These are phyloP conservation scores for Aureobasidium leucospermi DNA, from an alignment of 2,329 filamentous ascomycete species.

Conservation along the genomic window DNA sequence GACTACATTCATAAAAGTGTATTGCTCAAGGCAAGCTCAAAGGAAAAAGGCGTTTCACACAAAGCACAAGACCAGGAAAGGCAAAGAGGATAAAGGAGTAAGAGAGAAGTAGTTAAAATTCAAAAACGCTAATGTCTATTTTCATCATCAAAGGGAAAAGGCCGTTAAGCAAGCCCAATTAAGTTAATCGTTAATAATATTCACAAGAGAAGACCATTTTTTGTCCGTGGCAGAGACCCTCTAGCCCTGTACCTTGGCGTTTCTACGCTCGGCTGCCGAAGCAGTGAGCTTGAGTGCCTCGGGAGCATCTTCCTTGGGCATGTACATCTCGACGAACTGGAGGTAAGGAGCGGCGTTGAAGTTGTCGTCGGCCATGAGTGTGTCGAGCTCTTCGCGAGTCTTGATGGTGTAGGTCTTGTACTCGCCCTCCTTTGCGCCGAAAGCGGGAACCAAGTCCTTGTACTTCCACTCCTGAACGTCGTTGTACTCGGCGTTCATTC, in stretches of 20 bases:
- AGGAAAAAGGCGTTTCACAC: too few species aligned
- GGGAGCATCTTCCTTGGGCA: slow-evolving; percentile 66
- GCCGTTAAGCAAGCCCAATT: not conserved
- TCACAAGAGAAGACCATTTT: not conserved
- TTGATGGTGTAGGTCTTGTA: slow-evolving; percentile 35
- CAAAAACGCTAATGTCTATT: slow-evolving; percentile 1
- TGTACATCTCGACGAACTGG: slow-evolving; percentile 70
- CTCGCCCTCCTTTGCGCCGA: slow-evolving; percentile 52
- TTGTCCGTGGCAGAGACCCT: not conserved
- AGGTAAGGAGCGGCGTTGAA: slow-evolving; percentile 40
- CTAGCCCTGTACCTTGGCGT: slow-evolving; percentile 5
- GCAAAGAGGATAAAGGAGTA: not conserved
- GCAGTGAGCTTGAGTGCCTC: slow-evolving; percentile 12
- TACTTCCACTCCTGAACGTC: slow-evolving; percentile 71
- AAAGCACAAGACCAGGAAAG: not conserved
- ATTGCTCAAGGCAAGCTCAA: too few species aligned
- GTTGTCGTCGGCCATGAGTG: slow-evolving; percentile 19
- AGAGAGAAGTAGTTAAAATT: not conserved
- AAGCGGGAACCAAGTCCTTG: slow-evolving; percentile 53
- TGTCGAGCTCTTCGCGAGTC: slow-evolving; percentile 18
- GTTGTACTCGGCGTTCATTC: slow-evolving; percentile 55
- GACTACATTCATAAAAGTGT: too few species aligned
- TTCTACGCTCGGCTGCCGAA: slow-evolving; percentile 10
- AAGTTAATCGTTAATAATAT: slow-evolving; percentile 6
- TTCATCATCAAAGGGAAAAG: not conserved